Evolutionary conservation across 805 yeast genomes (phyloP).

Genomic region (Nakazawaea ambrosiae): DNA sequence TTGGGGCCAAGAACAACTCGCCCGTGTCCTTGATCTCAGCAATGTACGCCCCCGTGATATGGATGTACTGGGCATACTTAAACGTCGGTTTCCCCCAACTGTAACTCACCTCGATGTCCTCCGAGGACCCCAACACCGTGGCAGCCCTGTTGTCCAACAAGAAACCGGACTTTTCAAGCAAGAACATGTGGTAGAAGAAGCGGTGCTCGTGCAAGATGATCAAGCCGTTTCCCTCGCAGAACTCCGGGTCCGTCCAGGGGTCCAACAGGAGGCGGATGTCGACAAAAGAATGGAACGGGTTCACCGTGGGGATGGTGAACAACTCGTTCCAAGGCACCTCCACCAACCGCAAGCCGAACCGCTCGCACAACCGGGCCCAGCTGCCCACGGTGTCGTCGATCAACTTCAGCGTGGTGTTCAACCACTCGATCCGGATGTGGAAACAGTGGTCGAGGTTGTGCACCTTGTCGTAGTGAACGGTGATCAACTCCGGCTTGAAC

Average conservation of each 20-base stretch:
- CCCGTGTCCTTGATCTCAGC: slow-evolving; percentile 82
- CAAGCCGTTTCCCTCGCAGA: slow-evolving; percentile 25
- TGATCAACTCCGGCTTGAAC: slow-evolving; percentile 67
- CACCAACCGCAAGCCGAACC: slow-evolving; percentile 74
- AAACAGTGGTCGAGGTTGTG: slow-evolving; percentile 94
- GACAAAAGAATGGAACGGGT: slow-evolving; percentile 86
- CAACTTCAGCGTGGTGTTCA: slow-evolving; percentile 78
- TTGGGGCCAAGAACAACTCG: slow-evolving; percentile 76
- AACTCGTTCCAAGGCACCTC: slow-evolving; percentile 92
- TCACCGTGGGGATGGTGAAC: slow-evolving; percentile 63
- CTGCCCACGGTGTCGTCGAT: slow-evolving; percentile 71
- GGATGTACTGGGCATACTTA: slow-evolving; percentile 84
- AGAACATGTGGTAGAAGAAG: slow-evolving; percentile 71
- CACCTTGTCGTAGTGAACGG: slow-evolving; percentile 84
- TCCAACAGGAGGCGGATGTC: slow-evolving; percentile 58
- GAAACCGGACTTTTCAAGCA: slow-evolving; percentile 67
- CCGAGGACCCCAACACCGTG: slow-evolving; percentile 42
- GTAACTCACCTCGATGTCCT: slow-evolving; percentile 52
- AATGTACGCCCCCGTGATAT: slow-evolving; percentile 80
- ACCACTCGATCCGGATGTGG: slow-evolving; percentile 89
- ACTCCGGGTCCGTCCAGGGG: slow-evolving; percentile 64
- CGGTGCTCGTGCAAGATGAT: slow-evolving; percentile 41
- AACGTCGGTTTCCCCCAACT: slow-evolving; percentile 90
- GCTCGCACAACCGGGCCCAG: slow-evolving; percentile 78
- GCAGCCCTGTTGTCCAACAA: slow-evolving; percentile 78